A percentile compares a stretch with the other conserved stretches of the same genome.
phyloP scores from a whole-genome alignment of 345 rosid genomes.

The Gossypium mustelinum region DNA sequence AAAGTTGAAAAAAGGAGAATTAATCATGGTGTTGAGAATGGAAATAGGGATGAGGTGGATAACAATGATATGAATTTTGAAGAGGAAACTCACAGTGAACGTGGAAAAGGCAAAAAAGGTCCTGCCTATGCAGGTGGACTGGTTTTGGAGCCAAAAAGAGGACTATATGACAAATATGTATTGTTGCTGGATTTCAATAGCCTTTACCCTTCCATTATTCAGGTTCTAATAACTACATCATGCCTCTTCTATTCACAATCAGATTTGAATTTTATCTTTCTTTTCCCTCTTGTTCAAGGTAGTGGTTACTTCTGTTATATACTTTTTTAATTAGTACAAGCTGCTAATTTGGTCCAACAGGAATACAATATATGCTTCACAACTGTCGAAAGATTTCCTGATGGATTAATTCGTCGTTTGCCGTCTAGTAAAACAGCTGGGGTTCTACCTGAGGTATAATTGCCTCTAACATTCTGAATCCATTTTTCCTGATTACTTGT shows the following conservation, averaged over 20 bases:
- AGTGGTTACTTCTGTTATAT: neutral
- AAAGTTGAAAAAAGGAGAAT: constrained; percentile 54
- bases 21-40: constrained; percentile 41
- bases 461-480: neutral
- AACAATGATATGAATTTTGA: constrained; percentile 37
- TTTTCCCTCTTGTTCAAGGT: neutral
- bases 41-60: constrained; percentile 44
- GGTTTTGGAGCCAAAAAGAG: constrained; percentile 95
- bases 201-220: constrained; percentile 98
- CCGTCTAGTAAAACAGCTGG: constrained; percentile 72
- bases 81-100: constrained; percentile 41
- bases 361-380: constrained; percentile 97
- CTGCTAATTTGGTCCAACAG: constrained; percentile 37
- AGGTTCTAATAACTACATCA: constrained; percentile 43
- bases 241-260: constrained; percentile 9
- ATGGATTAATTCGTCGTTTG: constrained; percentile 63
- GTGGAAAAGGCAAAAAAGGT: constrained; percentile 67
- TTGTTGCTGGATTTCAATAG: constrained; percentile 96
- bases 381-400: constrained; percentile 81
- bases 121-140: constrained; percentile 94
- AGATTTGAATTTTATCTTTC: neutral
- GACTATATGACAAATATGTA: constrained; percentile 89
- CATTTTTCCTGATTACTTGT: constrained; percentile 16
- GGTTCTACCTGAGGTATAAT: constrained; percentile 82
- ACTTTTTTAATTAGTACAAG: constrained; percentile 2